Evolutionary conservation across 306 rosid species (phyloP), one percentile per base, ranked within the genome.

Genomic region (Morella rubra): DNA sequence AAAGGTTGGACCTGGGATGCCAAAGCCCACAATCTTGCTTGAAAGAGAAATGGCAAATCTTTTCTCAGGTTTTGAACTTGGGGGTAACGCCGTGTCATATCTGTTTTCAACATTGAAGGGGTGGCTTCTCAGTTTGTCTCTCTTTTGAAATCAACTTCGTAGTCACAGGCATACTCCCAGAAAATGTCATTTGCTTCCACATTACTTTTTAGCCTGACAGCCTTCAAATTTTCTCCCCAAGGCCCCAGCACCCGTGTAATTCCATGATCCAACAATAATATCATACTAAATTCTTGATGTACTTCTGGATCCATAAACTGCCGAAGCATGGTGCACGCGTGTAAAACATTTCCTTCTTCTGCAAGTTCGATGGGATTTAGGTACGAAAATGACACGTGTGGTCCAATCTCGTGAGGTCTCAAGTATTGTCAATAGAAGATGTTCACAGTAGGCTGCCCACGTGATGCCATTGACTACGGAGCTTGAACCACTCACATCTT

Each of bases 371-470:
- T 70, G 77, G 78, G 52, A 44, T 8, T 73, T 24, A 73, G 49
- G 66, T 14, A 41, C 2, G 42, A 20, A 18, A 47, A 45, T 53
- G 65, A 67, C 73, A 66, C 73, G 55, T 76, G 80, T 64, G 69
- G 70, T 55, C 22, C 59, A 10, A 72, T 22, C 18, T 32, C 37
- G 37, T 10, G 5, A 24, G n/a, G 71, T 69, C 59, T 44, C 54
- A 44, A 50, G 47, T 4, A 32, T 32, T 32, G 37, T 51, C 5
- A 3, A 5, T 20, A 8, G 54, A 71, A 51, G 13, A 75, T 77
- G 22, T 50, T 8, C 14, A 32, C 16, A 14, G 72, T 18, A 53
- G 61, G 56, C 72, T 22, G 78, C 72, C 79, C 14, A 56, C 69
- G 47, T 20, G 18, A 18, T 5, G 49, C 50, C 73, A 54, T 61